Evolutionary conservation across 345 rosid species (phyloP), one percentile per base, ranked within the genome.

Genomic region (Salix dunnii): DNA sequence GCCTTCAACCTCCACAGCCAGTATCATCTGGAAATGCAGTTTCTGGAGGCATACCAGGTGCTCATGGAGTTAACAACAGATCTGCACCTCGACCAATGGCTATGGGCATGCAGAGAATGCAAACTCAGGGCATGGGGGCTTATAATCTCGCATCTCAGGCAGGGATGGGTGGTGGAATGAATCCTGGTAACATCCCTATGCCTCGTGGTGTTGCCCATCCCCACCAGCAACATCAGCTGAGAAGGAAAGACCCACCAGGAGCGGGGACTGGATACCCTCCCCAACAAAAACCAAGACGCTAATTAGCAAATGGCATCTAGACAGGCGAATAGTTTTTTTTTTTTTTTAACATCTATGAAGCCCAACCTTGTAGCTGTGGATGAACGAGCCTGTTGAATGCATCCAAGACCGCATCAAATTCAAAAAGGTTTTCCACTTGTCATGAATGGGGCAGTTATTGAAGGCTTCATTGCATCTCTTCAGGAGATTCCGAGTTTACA

Each of bases 241-340:
- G 93, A 81, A 89, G 98, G 85, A 95, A 90, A 80, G 99, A 93
- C 68, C 91, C 93, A 2, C 81, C 81, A 16, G 94, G 93, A 78
- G 86, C 87, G 88, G 95, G 95, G 75, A 78, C 92, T 14, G 96
- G 97, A 76, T 93, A 93, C 72, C 92, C 95, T 82, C 91, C 98
- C 6, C 99, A 90, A 72, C 94, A 89, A 86, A 95, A 90, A 84
- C 85, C 88, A 75, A 90, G 99, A 79, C 94, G 99, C 40, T 79
- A 88, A 78, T 93, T 76, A 86, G 78, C 73, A 25, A 46, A 65
- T 61, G 35, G 43, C 63, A 11, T n/a, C 51, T 42, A 63, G 25
- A 49, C 55, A 30, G 66, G 14, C 13, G 20, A 31, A 43, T 25
- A 5, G 14, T 27, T 8, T 2, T 3, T 9, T 1, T 1, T 21